Conservation (phyloP, 1,284 basidiomycete genomes). For the Porodaedalea pini region DNA sequence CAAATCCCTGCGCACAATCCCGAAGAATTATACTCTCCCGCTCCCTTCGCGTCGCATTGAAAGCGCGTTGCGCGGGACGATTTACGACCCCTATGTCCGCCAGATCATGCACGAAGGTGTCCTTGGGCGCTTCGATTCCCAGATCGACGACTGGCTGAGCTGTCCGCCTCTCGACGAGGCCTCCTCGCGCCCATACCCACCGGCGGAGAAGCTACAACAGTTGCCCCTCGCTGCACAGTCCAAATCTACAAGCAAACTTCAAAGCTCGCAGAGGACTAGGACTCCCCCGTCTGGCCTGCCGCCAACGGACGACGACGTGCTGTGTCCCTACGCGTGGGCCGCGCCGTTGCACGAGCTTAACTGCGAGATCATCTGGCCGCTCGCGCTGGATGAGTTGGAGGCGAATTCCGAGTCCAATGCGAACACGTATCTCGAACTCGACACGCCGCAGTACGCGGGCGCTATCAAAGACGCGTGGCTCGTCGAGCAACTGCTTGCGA, state of each 20-base stretch:
- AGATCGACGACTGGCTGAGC: slow-evolving; percentile 57
- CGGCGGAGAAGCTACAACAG: slow-evolving; percentile 8
- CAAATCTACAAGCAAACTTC: neutral
- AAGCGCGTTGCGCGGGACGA: slow-evolving; percentile 67
- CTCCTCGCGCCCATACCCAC: slow-evolving; percentile 10
- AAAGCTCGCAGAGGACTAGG: neutral
- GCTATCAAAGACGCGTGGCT: slow-evolving; percentile 63
- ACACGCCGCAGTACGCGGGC: slow-evolving; percentile 79
- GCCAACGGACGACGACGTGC: slow-evolving; percentile 51
- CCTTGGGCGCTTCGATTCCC: slow-evolving; percentile 56
- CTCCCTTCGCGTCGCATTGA: slow-evolving; percentile 69
- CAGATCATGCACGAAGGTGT: slow-evolving; percentile 85
- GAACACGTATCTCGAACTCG: slow-evolving; percentile 65
- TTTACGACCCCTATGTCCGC: slow-evolving; percentile 87
- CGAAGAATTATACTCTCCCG: slow-evolving; percentile 71
- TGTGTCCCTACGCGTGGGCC: slow-evolving; percentile 82
- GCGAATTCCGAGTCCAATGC: slow-evolving; percentile 24
- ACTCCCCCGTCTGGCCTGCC: slow-evolving; percentile 15
- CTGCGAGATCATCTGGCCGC: slow-evolving; percentile 78
- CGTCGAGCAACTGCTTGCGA: slow-evolving; percentile 77
- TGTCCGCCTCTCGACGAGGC: slow-evolving; percentile 46
- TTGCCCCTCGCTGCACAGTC: neutral
- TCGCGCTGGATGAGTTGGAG: slow-evolving; percentile 51
- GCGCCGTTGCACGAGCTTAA: slow-evolving; percentile 69
- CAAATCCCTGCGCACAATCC: slow-evolving; percentile 71